Evolutionary conservation across 176 grass and related monocot genomes (phyloP), one percentile per base, ranked within the genome.

Genomic region (Ensete ventricosum): DNA sequence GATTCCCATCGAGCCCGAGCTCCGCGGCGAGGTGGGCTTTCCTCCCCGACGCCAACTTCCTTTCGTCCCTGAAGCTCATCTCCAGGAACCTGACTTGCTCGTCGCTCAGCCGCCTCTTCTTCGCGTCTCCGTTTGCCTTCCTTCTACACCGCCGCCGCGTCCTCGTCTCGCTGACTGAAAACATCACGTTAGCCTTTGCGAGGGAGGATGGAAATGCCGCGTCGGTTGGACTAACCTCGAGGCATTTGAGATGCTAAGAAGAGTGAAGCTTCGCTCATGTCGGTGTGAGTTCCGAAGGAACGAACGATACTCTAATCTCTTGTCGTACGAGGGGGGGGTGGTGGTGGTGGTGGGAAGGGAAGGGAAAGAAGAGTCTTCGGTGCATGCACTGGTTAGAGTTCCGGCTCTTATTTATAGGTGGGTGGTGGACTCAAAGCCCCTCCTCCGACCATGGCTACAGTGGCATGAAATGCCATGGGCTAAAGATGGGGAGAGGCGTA

Each of bases 1-100:
- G 94, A 82, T 98, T 98, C 13, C 82, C 82, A 27, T 98, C 94
- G 6, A 98, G 88, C 2, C 90, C 94, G 0, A 98, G 78, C 53
- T 93, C 94, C 0, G 79, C 24, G 17, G 93, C 93, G 1, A 97
- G 85, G 64, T 81, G 77, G 59, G 88, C 77, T 83, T 97, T 97
- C 55, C 93, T 81, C 1, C 90, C 81, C 34, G 87, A 88, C 83
- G 92, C 93, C 49, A 97, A 79, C 72, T 93, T 97, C 0, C 82
- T 72, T 48, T 97, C 93, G 77, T 90, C 84, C 52, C 65, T 24
- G 55, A 97, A 97, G 73, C 82, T 90, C 81, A 80, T 64, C 85
- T 97, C 90, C 8, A 97, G 78, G 78, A 85, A 83, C 75, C 78
- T 81, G 11, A 89, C 90, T 76, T 97, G 93, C 20, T 87, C 83